A percentile compares a stretch with the other conserved stretches of the same genome.
Evolutionary conservation across 768 basidiomycete genomes (phyloP).

Genomic region (Mrakia blollopis): DNA sequence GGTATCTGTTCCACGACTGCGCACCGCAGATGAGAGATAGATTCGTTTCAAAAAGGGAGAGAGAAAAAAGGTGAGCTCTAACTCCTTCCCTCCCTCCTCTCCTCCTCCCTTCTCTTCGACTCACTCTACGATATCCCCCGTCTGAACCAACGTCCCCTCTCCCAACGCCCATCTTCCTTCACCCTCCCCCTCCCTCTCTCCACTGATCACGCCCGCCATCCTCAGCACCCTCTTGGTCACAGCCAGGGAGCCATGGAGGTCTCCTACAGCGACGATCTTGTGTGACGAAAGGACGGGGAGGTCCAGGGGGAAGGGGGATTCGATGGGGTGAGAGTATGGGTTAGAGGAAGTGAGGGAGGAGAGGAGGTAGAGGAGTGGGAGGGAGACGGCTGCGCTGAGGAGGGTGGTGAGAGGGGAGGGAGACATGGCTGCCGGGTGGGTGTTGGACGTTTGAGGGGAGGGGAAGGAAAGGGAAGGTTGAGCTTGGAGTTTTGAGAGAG

Average conservation of each 20-base stretch:
- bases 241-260: constrained; percentile 79
- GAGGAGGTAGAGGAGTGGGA: constrained; percentile 14
- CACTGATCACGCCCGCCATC: constrained; percentile 72
- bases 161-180: constrained; percentile 89
- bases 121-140: constrained; percentile 86
- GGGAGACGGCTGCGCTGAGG: no score
- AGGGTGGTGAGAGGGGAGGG: neutral
- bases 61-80: no score
- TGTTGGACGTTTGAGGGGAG: no score
- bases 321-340: neutral
- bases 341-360: neutral
- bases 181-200: constrained; percentile 59
- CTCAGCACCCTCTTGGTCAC: constrained; percentile 75
- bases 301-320: neutral
- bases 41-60: neutral
- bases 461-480: neutral
- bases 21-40: constrained; percentile 18
- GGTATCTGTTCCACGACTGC: constrained; percentile 78
- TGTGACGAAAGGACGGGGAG: constrained; percentile 5
- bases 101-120: constrained; percentile 51
- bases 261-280: constrained; percentile 77
- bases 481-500: neutral
- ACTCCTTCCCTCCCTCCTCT: constrained; percentile 22
- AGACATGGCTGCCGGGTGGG: no score
- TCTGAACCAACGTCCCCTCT: constrained; percentile 84